Evolutionary conservation across 106 monocot species (phyloP).

Genomic region (Allium fistulosum): DNA sequence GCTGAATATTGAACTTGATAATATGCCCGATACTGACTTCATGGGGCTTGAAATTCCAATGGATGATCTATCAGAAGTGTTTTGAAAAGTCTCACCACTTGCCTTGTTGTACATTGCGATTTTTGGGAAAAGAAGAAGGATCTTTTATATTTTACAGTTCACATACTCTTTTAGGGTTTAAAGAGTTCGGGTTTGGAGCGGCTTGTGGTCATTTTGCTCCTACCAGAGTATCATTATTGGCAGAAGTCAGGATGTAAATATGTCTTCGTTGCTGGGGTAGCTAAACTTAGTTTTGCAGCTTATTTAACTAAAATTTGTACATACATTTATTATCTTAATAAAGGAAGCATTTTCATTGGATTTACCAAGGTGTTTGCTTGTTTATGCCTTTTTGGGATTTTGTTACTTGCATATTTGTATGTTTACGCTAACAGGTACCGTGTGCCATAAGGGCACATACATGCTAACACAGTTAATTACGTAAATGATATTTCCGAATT

Average conservation of each 20-base stretch:
- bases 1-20: slow-evolving; percentile 41
- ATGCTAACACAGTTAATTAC: no score
- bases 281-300: slow-evolving; percentile 7
- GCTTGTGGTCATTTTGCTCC: slow-evolving; percentile 2
- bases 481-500: no score
- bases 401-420: no score
- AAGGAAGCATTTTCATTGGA: neutral
- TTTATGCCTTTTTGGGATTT: no score
- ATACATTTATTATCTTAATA: slow-evolving; percentile 16
- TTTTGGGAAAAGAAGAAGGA: neutral
- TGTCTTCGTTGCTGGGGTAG: neutral
- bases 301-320: neutral
- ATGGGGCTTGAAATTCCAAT: slow-evolving; percentile 48
- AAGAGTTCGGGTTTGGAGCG: slow-evolving; percentile 3
- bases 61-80: slow-evolving; percentile 50
- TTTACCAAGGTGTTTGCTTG: no score
- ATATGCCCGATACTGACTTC: slow-evolving; percentile 30
- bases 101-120: slow-evolving; percentile 1
- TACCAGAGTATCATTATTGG: neutral
- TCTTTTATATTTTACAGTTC: neutral
- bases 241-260: neutral
- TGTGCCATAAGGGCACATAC: no score
- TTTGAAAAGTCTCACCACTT: slow-evolving; percentile 5
- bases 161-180: slow-evolving; percentile 12
- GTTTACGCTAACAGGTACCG: no score